A percentile compares a stretch with the other conserved stretches of the same genome.
phyloP scores from a whole-genome alignment of 352 stramenopile species.

The Pythium pyrilobum region DNA sequence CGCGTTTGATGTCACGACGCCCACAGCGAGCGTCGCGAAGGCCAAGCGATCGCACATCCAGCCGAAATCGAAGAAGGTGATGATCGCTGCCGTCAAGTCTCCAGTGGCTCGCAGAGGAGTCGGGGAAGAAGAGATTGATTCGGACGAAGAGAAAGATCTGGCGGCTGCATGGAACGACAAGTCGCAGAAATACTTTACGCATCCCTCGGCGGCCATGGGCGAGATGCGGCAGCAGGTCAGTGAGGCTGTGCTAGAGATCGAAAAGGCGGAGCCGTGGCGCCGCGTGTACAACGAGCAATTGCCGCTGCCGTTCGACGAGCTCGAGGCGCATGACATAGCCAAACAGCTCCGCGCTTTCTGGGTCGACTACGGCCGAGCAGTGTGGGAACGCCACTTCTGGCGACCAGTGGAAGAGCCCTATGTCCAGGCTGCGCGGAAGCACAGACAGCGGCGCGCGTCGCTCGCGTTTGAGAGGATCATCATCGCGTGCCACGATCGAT shows the following conservation, averaged over 20 bases:
- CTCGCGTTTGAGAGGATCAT: slow-evolving; percentile 32
- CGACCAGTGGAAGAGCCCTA: slow-evolving; percentile 14
- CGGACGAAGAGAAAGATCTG: no score
- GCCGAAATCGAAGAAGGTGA: no score
- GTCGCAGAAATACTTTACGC: no score
- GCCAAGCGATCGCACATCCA: neutral
- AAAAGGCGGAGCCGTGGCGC: slow-evolving; percentile 32
- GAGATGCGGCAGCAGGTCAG: slow-evolving; percentile 7
- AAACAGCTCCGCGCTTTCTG: slow-evolving; percentile 34
- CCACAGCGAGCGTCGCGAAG: neutral
- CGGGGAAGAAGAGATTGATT: no score
- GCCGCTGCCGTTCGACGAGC: slow-evolving; percentile 35
- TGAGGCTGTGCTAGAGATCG: slow-evolving; percentile 2
- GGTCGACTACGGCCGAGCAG: slow-evolving; percentile 22
- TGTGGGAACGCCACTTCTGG: slow-evolving; percentile 64
- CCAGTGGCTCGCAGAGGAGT: no score
- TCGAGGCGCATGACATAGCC: slow-evolving; percentile 13
- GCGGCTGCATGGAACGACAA: no score
- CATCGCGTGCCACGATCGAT: slow-evolving; percentile 16
- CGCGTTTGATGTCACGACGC: slow-evolving; percentile 4
- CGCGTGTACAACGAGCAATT: slow-evolving; percentile 21
- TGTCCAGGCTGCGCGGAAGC: slow-evolving; percentile 6
- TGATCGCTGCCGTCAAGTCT: no score
- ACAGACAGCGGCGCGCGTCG: slow-evolving; percentile 10
- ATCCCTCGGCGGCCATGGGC: neutral